Percentiles rank a stretch among this genome's conserved stretches.
Conservation (phyloP, 805 yeast species). For the Clavispora phyllophila region DNA sequence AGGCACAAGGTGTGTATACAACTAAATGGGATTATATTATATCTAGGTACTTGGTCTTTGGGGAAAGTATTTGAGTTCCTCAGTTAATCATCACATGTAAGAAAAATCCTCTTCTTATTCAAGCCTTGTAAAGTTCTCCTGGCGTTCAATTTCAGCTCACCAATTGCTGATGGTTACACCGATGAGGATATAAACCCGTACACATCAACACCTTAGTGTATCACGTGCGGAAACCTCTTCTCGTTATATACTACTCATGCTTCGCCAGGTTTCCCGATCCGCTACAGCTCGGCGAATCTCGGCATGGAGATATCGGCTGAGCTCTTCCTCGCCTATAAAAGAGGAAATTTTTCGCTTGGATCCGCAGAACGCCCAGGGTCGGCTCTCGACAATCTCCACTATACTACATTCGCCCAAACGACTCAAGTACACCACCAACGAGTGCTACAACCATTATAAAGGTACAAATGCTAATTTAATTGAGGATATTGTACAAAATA, state of each 20-base stretch:
- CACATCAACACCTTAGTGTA: not conserved
- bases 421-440: slow-evolving; percentile 1
- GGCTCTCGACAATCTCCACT: not conserved
- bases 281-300: not conserved
- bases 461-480: not conserved
- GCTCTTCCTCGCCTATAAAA: not conserved
- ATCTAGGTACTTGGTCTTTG: too few species aligned
- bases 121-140: too few species aligned
- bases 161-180: too few species aligned
- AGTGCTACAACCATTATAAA: not conserved
- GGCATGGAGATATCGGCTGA: not conserved
- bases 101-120: too few species aligned
- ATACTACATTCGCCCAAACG: not conserved
- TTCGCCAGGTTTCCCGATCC: not conserved
- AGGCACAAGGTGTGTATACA: too few species aligned
- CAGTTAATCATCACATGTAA: too few species aligned
- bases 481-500: not conserved
- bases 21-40: too few species aligned
- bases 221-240: not conserved
- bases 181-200: too few species aligned
- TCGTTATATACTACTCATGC: not conserved
- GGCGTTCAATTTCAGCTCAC: too few species aligned
- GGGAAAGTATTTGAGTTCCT: too few species aligned
- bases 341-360: not conserved
- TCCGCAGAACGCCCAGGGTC: not conserved